Percentiles rank a stretch among this genome's conserved stretches.
phyloP scores from a whole-genome alignment of 306 rosid genomes.

The Lathyrus tuberosus region DNA sequence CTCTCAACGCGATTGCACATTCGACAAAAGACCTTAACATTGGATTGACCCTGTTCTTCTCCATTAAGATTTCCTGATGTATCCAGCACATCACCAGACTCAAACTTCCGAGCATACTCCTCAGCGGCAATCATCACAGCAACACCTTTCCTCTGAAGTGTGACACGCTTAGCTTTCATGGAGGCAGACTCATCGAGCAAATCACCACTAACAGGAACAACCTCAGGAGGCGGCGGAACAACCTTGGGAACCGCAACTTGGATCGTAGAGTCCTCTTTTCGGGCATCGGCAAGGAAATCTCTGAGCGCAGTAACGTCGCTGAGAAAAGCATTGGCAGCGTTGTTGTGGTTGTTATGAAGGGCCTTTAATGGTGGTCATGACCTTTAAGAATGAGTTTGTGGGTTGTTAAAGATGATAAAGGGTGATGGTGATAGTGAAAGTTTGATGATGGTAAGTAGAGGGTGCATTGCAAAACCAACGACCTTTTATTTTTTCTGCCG shows the following conservation, averaged over 20 bases:
- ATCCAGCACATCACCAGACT: slow-evolving; percentile 69
- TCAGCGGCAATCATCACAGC: slow-evolving; percentile 97
- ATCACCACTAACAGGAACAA: slow-evolving; percentile 37
- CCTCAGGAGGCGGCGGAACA: slow-evolving; percentile 65
- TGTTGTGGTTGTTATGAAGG: background rate
- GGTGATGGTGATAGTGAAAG: no score
- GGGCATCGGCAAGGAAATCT: slow-evolving; percentile 56
- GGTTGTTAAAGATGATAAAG: no score
- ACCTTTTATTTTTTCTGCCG: no score
- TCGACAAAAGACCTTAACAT: slow-evolving; percentile 80
- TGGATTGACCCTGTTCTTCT: slow-evolving; percentile 78
- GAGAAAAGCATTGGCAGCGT: slow-evolving; percentile 43
- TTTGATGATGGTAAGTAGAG: no score
- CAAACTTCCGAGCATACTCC: slow-evolving; percentile 85
- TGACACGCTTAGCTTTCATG: slow-evolving; percentile 79
- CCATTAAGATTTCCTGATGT: slow-evolving; percentile 53
- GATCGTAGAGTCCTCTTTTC: slow-evolving; percentile 48
- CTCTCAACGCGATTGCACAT: slow-evolving; percentile 90
- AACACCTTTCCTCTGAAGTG: slow-evolving; percentile 83
- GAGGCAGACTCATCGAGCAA: slow-evolving; percentile 66
- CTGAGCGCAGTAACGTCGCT: slow-evolving; percentile 54
- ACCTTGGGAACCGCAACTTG: slow-evolving; percentile 82
- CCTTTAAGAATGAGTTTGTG: no score
- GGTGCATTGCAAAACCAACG: no score
- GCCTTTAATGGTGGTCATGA: no score